Evolutionary conservation across 2,329 filamentous ascomycete species (phyloP).

Genomic region (Thermoascus crustaceus): DNA sequence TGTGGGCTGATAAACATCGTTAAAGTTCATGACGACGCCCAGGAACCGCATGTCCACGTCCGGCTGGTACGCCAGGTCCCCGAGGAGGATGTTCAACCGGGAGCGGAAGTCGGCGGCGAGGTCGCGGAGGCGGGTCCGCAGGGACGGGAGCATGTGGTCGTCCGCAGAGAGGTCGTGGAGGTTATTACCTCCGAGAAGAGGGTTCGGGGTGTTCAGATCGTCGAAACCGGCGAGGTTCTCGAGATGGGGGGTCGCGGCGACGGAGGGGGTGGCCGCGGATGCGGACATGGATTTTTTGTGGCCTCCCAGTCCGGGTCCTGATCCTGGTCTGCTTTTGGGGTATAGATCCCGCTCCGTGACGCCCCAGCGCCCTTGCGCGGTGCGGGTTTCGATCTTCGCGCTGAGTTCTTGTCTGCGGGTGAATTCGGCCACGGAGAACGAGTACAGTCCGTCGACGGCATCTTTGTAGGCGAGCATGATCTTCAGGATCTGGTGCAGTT

Average conservation of each 20-base stretch:
- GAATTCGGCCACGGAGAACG: conserved; percentile 90
- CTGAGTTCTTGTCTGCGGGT: conserved; percentile 79
- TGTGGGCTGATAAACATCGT: conserved; percentile 83
- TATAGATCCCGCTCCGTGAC: conserved; percentile 47
- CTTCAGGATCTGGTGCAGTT: conserved; percentile 86
- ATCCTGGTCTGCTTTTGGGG: too few species aligned
- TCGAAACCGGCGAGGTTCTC: conserved; percentile 15
- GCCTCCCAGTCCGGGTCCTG: conserved; percentile 19
- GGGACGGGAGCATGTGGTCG: conserved; percentile 62
- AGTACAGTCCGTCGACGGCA: conserved; percentile 87
- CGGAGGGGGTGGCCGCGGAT: conserved; percentile 10
- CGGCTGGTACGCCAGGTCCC: conserved; percentile 85
- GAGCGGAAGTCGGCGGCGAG: conserved; percentile 69
- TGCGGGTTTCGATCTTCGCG: conserved; percentile 60
- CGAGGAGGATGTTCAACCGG: conserved; percentile 71
- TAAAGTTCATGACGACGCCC: conserved; percentile 98
- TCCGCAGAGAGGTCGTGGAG: conserved; percentile 32
- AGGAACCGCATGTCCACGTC: conserved; percentile 94
- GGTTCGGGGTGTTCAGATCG: conserved; percentile 33
- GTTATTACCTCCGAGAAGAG: conserved; percentile 22
- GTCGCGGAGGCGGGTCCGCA: conserved; percentile 64
- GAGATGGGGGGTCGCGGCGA: conserved; percentile 20
- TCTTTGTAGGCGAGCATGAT: conserved; percentile 92
- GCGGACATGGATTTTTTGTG: conserved; percentile 16
- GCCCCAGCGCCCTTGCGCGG: conserved; percentile 57